Percentiles rank a stretch among this genome's conserved stretches.
These are phyloP conservation scores for Chaetoscypha palmicola DNA, from an alignment of 2,329 filamentous ascomycete species.

Conservation along the genomic window DNA sequence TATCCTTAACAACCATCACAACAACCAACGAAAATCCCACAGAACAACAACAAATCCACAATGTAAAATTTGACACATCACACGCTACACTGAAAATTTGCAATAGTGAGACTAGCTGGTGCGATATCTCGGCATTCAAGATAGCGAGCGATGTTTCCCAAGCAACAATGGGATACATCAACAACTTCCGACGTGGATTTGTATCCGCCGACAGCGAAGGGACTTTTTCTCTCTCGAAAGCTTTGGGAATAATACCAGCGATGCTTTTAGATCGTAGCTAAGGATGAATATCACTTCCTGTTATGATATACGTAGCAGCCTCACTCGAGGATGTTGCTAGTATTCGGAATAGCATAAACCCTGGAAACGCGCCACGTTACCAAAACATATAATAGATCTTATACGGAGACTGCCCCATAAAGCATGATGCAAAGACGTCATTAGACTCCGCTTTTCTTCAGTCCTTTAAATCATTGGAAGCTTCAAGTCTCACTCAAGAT, in stretches of 20 bases:
- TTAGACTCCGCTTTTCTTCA: background rate
- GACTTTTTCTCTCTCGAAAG: too few species aligned
- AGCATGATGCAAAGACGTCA: background rate
- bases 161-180: too few species aligned
- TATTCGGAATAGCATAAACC: background rate
- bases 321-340: background rate
- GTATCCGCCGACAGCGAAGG: too few species aligned
- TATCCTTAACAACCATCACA: background rate
- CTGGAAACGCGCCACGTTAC: background rate
- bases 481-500: too few species aligned
- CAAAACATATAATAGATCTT: background rate
- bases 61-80: background rate
- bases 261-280: too few species aligned
- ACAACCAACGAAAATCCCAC: background rate
- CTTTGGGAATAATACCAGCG: too few species aligned
- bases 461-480: too few species aligned
- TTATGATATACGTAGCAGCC: background rate
- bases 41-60: background rate
- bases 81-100: background rate
- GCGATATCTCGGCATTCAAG: too few species aligned
- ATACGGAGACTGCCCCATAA: too few species aligned
- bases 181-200: too few species aligned
- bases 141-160: too few species aligned
- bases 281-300: background rate
- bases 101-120: background rate